Base-by-base conservation (phyloP, 2,329 filamentous ascomycete genomes). In the Arthrobotrys megalospora region DNA sequence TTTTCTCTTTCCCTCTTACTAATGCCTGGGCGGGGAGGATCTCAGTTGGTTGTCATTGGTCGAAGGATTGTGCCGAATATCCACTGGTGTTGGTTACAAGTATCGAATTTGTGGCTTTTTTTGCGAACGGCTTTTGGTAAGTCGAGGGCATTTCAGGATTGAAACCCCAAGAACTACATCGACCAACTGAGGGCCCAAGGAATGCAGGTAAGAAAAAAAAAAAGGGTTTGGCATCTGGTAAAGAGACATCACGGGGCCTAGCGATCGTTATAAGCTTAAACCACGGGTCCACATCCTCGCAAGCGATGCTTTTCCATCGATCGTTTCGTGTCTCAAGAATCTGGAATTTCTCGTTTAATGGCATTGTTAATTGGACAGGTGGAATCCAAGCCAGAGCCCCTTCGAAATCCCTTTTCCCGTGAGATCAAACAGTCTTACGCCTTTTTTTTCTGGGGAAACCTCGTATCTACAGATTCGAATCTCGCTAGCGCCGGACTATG, bases 161-260 rank as follows among this genome's bases (percentile, higher is more conserved):
- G 60, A 73, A 73, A 73, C 69, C 52, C 69, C 69, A 73, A 73
- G 69, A 58, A 73, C 60, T 60, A 73, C 60, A 73, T 53, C 11
- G 34, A 43, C 50, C n/a, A 34, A 45, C 28, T 32, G n/a, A 55
- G 38, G n/a, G n/a, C n/a, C n/a, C n/a, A n/a, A n/a, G n/a, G 34
- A 67, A 67, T 24, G 48, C 32, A 55, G 11, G 21, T 32, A n/a
- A 38, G 58, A 24, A 8, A 24, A 19, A 36, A 32, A 52, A 55
- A 34, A 32, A 36, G n/a, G n/a, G n/a, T n/a, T 21, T 36, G 38
- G 67, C 52, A 48, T 58, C 34, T 69, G 28, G 19, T 8, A 24
- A 32, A 19, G 47, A 28, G 7, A n/a, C 19, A 64, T 69, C 65
- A 76, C 48, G 55, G 55, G 72, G 47, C 21, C 45, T 55, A 58